A percentile compares a stretch with the other conserved stretches of the same genome.
Evolutionary conservation across 495 filamentous ascomycete genomes (phyloP).

Genomic region (Aspergillus incahuasiensis): DNA sequence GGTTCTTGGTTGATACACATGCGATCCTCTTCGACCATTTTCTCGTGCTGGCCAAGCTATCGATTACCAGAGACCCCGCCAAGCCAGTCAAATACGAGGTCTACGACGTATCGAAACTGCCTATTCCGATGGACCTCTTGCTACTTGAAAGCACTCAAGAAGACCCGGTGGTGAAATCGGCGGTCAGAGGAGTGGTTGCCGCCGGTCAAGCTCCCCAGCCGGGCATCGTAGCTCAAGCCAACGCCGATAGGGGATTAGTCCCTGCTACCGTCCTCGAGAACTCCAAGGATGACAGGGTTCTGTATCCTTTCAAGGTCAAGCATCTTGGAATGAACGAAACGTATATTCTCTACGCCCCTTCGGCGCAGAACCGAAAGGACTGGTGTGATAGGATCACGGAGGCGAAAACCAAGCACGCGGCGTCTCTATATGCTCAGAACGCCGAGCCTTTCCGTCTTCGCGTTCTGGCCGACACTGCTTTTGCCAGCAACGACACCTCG

Average conservation of each 20-base stretch:
- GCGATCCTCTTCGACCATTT: constrained; percentile 96
- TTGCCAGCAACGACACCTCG: constrained; percentile 68
- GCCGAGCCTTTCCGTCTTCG: constrained; percentile 92
- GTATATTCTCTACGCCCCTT: constrained; percentile 83
- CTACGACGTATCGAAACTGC: constrained; percentile 93
- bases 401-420: constrained; percentile 89
- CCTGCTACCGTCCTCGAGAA: constrained; percentile 50
- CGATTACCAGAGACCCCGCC: constrained; percentile 59
- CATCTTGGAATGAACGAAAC: constrained; percentile 82
- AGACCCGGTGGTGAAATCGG: constrained; percentile 79
- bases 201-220: constrained; percentile 50
- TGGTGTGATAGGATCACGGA: constrained; percentile 94
- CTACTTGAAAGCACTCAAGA: constrained; percentile 88
- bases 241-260: constrained; percentile 51
- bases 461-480: constrained; percentile 89
- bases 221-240: constrained; percentile 49
- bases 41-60: constrained; percentile 82
- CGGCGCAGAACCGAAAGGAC: constrained; percentile 65
- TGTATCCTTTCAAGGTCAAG: constrained; percentile 94
- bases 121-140: constrained; percentile 95
- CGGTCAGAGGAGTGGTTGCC: constrained; percentile 64
- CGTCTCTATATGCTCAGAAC: constrained; percentile 83
- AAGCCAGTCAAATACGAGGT: constrained; percentile 69
- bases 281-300: constrained; percentile 68
- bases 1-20: constrained; percentile 91